These are phyloP conservation scores for Thymus quinquecostatus DNA, from an alignment of 257 asterid genomes.

Conservation along the genomic window DNA sequence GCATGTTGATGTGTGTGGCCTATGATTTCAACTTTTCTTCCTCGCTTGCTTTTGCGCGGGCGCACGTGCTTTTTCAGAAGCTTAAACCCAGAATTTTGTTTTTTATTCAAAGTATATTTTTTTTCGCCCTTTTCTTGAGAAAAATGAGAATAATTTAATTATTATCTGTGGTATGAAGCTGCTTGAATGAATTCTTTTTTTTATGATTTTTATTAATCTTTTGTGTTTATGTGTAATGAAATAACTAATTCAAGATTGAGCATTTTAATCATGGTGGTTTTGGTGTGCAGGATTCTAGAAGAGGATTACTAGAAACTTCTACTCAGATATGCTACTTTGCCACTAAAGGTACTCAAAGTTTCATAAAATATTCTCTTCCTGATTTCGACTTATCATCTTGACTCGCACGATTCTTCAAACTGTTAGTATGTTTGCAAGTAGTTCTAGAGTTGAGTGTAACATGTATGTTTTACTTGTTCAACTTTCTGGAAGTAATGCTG, in stretches of 20 bases:
- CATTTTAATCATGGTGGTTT: neutral
- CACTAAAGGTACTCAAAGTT: constrained; percentile 53
- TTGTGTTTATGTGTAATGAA: neutral
- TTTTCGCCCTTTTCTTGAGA: neutral
- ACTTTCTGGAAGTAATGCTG: neutral
- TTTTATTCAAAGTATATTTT: neutral
- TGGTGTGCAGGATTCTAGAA: constrained; percentile 47
- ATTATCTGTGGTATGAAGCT: neutral
- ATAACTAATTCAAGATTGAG: neutral
- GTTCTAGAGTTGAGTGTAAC: neutral
- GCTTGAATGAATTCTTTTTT: neutral
- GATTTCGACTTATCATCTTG: constrained; percentile 20
- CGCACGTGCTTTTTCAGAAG: constrained; percentile 16
- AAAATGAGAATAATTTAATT: neutral
- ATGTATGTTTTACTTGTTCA: neutral
- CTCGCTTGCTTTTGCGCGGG: neutral
- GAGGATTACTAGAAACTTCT: constrained; percentile 48
- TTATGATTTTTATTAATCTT: neutral
- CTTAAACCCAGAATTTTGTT: neutral
- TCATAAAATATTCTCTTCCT: neutral
- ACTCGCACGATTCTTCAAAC: constrained; percentile 2
- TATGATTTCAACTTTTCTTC: neutral
- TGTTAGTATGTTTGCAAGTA: neutral
- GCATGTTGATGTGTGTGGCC: constrained; percentile 16
- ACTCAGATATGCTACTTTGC: constrained; percentile 54